phyloP scores from a whole-genome alignment of 257 asterid genomes.

The Anisodus acutangulus region DNA sequence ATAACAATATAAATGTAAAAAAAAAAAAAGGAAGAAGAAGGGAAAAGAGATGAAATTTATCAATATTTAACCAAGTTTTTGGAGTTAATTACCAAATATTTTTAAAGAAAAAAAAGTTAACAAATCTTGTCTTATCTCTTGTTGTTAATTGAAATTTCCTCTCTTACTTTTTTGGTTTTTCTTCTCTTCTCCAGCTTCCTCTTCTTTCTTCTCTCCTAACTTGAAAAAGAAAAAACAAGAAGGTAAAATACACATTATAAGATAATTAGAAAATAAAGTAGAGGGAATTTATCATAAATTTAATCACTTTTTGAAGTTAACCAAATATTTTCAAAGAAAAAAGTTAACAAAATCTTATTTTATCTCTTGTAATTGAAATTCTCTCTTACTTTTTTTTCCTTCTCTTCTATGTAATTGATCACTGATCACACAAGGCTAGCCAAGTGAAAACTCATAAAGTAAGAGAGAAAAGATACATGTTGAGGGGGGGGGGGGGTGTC shows the following conservation, averaged over 20 bases:
- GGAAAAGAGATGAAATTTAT: neutral
- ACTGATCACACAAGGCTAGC: neutral
- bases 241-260: too few relatives aligned
- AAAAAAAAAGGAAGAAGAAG: neutral
- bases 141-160: constrained; percentile 34
- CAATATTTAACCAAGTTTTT: constrained; percentile 32
- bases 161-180: neutral
- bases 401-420: constrained; percentile 30
- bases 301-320: too few relatives aligned
- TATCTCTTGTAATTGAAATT: constrained; percentile 34
- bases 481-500: neutral
- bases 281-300: too few relatives aligned
- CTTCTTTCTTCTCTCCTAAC: too few relatives aligned
- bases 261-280: too few relatives aligned
- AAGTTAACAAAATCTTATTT: constrained; percentile 27
- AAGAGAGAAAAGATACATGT: constrained; percentile 17
- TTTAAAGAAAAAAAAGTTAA: neutral
- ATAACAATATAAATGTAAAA: neutral
- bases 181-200: neutral
- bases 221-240: too few relatives aligned
- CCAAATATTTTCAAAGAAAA: neutral
- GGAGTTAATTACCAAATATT: constrained; percentile 24
- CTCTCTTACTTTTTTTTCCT: constrained; percentile 9
- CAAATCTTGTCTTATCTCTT: neutral
- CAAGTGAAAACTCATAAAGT: constrained; percentile 29